These are phyloP conservation scores for Penicillium dipodomyicola DNA, from an alignment of 495 filamentous ascomycete species.

Conservation along the genomic window DNA sequence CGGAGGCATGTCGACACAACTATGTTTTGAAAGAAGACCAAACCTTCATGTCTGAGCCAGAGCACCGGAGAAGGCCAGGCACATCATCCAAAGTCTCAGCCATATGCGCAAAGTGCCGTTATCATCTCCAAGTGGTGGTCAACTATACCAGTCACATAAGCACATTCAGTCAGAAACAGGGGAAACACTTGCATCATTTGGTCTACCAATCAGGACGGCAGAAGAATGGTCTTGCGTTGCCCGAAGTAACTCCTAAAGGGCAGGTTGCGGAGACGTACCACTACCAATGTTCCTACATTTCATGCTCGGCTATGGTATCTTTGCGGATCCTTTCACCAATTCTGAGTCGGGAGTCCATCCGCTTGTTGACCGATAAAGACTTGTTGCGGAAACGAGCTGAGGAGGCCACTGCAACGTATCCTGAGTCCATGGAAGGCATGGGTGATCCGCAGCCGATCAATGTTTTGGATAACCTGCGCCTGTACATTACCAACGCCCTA, in stretches of 20 bases:
- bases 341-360: conserved; percentile 47
- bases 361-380: conserved; percentile 54
- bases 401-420: conserved; percentile 52
- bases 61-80: conserved; percentile 34
- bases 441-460: conserved; percentile 45
- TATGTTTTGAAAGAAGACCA: conserved; percentile 56
- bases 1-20: conserved; percentile 51
- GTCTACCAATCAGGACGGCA: conserved; percentile 40
- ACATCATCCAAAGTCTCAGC: conserved; percentile 51
- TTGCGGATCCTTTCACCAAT: conserved; percentile 56
- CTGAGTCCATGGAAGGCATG: conserved; percentile 57
- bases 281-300: conserved; percentile 60
- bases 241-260: conserved; percentile 33
- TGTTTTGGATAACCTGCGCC: conserved; percentile 54
- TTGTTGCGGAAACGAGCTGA: conserved; percentile 53
- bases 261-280: conserved; percentile 40
- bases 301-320: conserved; percentile 54
- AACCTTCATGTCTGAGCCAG: conserved; percentile 41
- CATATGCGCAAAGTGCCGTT: conserved; percentile 56
- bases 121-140: conserved; percentile 52
- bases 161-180: conserved; percentile 12
- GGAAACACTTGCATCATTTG: conserved; percentile 48
- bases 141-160: conserved; percentile 34
- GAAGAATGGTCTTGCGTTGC: conserved; percentile 20
- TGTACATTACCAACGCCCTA: conserved; percentile 63